phyloP scores from a whole-genome alignment of 1,284 basidiomycete genomes.

The Ganoderma lingzhi region DNA sequence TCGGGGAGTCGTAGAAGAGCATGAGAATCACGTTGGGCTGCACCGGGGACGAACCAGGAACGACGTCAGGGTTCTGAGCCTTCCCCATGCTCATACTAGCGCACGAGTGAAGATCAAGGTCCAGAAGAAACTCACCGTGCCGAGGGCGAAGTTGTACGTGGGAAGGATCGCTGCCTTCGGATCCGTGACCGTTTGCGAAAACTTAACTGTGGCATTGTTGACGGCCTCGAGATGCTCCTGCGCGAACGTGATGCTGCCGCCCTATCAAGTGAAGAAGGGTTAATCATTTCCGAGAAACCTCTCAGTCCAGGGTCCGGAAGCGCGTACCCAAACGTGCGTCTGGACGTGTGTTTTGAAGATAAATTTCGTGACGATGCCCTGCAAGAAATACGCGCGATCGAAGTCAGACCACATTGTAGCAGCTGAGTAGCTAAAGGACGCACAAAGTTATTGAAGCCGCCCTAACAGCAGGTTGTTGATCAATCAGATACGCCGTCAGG shows the following conservation, averaged over 20 bases:
- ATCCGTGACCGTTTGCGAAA: constrained; percentile 55
- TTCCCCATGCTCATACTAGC: background rate
- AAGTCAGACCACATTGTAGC: background rate
- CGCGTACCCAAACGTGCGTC: constrained; percentile 65
- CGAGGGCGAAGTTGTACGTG: constrained; percentile 57
- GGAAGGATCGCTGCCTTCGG: constrained; percentile 69
- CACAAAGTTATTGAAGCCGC: constrained; percentile 69
- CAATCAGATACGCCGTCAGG: constrained; percentile 6
- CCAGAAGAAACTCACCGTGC: constrained; percentile 42
- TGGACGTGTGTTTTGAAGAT: constrained; percentile 62
- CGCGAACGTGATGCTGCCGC: constrained; percentile 57
- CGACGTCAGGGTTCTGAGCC: background rate
- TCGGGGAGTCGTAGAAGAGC: constrained; percentile 54
- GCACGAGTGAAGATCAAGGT: background rate
- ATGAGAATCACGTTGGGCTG: constrained; percentile 37
- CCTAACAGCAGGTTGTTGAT: constrained; percentile 43
- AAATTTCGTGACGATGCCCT: constrained; percentile 72
- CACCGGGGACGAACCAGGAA: background rate
- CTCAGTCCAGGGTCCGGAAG: constrained; percentile 1
- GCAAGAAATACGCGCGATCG: background rate
- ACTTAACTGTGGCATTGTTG: constrained; percentile 56
- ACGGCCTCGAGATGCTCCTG: constrained; percentile 47
- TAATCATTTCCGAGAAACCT: background rate
- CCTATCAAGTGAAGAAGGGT: constrained; percentile 45
- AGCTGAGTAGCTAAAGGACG: constrained; percentile 29